phyloP scores from a whole-genome alignment of 2,329 filamentous ascomycete genomes.

The Chrysoporthe deuterocubensis region DNA sequence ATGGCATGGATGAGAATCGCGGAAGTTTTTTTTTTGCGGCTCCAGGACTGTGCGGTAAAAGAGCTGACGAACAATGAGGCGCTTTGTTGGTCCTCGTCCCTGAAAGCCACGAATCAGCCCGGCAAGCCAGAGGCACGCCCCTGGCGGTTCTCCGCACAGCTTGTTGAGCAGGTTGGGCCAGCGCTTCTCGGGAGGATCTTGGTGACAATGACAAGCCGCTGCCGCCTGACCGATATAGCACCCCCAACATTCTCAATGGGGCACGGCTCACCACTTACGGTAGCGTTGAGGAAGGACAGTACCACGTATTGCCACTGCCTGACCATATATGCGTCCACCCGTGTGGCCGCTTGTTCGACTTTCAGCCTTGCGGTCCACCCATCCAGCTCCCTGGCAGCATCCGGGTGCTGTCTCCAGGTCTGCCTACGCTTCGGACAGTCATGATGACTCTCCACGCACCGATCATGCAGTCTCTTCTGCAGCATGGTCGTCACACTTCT shows the following conservation, averaged over 20 bases:
- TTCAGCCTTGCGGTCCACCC: background rate
- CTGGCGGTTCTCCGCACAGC: background rate
- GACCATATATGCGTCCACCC: background rate
- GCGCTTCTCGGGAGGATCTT: background rate
- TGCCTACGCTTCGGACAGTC: background rate
- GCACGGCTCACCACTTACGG: background rate
- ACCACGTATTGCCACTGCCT: background rate
- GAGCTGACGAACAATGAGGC: background rate
- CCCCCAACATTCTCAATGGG: slow-evolving; percentile 6
- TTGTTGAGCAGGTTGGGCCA: slow-evolving; percentile 8
- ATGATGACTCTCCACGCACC: background rate
- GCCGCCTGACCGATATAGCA: background rate
- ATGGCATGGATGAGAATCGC: background rate
- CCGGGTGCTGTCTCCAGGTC: background rate
- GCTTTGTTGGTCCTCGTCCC: slow-evolving; percentile 4
- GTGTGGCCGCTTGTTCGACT: background rate
- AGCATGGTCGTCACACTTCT: background rate
- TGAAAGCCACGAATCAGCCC: background rate
- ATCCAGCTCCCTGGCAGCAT: background rate
- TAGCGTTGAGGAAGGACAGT: background rate
- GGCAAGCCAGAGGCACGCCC: background rate
- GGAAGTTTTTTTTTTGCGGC: background rate
- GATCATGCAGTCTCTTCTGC: background rate
- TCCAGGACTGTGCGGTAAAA: background rate
- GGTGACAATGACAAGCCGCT: slow-evolving; percentile 5